A percentile compares a stretch with the other conserved stretches of the same genome.
Evolutionary conservation across 495 filamentous ascomycete genomes (phyloP).

Genomic region (Aspergillus nanangensis): DNA sequence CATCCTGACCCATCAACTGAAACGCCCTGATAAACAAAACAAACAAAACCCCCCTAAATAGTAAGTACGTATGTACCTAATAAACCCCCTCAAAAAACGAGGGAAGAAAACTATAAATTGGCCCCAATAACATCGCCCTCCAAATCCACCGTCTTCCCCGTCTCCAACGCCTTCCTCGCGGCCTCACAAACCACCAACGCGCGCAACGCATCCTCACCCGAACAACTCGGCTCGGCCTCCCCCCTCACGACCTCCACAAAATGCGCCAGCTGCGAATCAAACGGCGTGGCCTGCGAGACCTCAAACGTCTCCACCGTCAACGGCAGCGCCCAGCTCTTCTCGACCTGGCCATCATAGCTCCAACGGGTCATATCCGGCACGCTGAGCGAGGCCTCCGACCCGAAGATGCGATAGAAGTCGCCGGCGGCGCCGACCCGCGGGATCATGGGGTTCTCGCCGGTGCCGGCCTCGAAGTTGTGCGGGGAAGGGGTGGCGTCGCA

Average conservation of each 20-base stretch:
- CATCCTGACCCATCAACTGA: too few relatives aligned
- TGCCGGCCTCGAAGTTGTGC: slow-evolving; percentile 51
- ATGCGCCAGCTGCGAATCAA: slow-evolving; percentile 53
- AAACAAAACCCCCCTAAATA: too few relatives aligned
- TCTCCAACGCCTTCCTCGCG: slow-evolving; percentile 33
- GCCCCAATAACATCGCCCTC: slow-evolving; percentile 13
- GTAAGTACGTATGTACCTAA: too few relatives aligned
- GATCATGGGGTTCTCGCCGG: slow-evolving; percentile 55
- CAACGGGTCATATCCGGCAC: slow-evolving; percentile 53
- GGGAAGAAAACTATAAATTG: neutral
- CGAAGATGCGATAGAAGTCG: slow-evolving; percentile 56
- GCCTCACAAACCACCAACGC: slow-evolving; percentile 43
- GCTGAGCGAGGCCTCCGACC: slow-evolving; percentile 47
- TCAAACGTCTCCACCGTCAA: slow-evolving; percentile 27
- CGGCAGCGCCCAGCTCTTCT: slow-evolving; percentile 29
- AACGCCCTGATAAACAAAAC: too few relatives aligned
- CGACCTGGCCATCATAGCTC: slow-evolving; percentile 38
- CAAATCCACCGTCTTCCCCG: slow-evolving; percentile 32
- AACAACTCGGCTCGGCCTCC: slow-evolving; percentile 37
- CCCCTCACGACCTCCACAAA: slow-evolving; percentile 50
- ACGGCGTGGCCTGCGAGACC: slow-evolving; percentile 37
- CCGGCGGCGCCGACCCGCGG: slow-evolving; percentile 24
- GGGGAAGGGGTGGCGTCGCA: slow-evolving; percentile 49
- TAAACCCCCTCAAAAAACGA: too few relatives aligned
- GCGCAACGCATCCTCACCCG: slow-evolving; percentile 39